A percentile compares a stretch with the other conserved stretches of the same genome.
phyloP scores from a whole-genome alignment of 2,329 filamentous ascomycete species.

The Ophiostoma tasmaniense region DNA sequence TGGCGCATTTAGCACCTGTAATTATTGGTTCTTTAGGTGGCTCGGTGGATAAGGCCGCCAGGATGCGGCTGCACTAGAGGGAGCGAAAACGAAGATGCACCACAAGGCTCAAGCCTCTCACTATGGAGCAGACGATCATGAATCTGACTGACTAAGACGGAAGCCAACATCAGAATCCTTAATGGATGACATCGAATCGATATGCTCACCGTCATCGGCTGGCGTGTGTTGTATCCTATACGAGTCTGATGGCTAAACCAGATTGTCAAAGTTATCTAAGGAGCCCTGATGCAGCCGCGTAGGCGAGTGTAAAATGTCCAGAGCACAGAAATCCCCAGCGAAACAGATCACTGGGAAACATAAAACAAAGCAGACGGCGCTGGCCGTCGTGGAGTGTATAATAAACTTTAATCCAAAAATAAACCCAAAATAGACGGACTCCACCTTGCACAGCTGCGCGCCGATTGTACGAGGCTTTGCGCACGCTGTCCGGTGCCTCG shows the following conservation, averaged over 20 bases:
- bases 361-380: conserved; percentile 8
- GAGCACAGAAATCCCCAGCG: background rate
- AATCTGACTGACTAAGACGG: background rate
- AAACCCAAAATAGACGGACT: background rate
- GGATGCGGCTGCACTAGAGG: background rate
- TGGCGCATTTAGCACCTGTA: background rate
- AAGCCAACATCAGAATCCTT: background rate
- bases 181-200: background rate
- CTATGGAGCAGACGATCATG: background rate
- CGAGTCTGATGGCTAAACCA: background rate
- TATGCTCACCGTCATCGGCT: background rate
- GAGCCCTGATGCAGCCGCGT: background rate
- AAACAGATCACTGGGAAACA: background rate
- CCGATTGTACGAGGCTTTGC: conserved; percentile 16
- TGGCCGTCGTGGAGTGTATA: background rate
- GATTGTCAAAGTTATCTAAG: background rate
- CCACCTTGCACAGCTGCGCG: background rate
- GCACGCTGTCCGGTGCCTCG: conserved; percentile 12
- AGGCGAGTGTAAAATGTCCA: background rate
- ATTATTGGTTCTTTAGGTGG: too few species aligned
- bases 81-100: background rate
- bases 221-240: background rate
- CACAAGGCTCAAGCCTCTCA: background rate
- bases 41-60: too few species aligned
- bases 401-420: background rate